A percentile compares a stretch with the other conserved stretches of the same genome.
These are phyloP conservation scores for Cladophialophora psammophila DNA, from an alignment of 2,329 filamentous ascomycete genomes.

Conservation along the genomic window DNA sequence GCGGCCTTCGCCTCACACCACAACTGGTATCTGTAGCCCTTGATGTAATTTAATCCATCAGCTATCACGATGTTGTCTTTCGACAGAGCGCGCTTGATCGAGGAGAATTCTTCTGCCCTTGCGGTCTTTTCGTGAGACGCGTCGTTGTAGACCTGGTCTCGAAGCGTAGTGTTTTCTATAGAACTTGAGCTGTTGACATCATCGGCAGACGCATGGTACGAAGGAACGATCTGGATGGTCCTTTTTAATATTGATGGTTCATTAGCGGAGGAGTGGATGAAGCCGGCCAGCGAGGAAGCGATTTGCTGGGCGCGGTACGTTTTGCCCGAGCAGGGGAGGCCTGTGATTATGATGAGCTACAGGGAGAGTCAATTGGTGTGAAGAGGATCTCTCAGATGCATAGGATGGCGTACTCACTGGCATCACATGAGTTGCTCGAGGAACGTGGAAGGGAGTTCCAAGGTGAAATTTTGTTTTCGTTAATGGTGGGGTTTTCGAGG, in stretches of 20 bases:
- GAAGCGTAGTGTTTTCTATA: slow-evolving; percentile 33
- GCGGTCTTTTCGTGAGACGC: slow-evolving; percentile 64
- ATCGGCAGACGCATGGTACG: slow-evolving; percentile 59
- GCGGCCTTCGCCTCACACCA: slow-evolving; percentile 72
- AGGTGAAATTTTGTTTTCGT: slow-evolving; percentile 5
- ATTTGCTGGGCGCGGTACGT: slow-evolving; percentile 67
- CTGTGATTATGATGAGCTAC: slow-evolving; percentile 68
- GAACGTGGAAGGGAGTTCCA: neutral
- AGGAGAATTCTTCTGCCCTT: slow-evolving; percentile 66
- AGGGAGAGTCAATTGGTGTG: slow-evolving; percentile 8
- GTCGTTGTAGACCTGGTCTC: slow-evolving; percentile 41
- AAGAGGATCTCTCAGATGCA: neutral
- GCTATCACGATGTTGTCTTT: slow-evolving; percentile 68
- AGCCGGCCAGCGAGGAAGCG: slow-evolving; percentile 56
- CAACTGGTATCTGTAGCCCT: slow-evolving; percentile 71
- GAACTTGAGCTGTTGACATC: neutral
- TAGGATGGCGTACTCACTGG: slow-evolving; percentile 32
- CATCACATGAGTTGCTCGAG: slow-evolving; percentile 23
- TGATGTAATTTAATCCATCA: slow-evolving; percentile 73
- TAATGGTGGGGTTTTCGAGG: neutral
- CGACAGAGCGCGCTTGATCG: slow-evolving; percentile 65
- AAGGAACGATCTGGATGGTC: slow-evolving; percentile 59
- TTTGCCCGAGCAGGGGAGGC: slow-evolving; percentile 70
- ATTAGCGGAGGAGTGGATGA: slow-evolving; percentile 41
- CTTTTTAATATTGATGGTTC: slow-evolving; percentile 41